Base-by-base conservation (phyloP, 805 yeast genomes). In the Wickerhamiella cacticola region DNA sequence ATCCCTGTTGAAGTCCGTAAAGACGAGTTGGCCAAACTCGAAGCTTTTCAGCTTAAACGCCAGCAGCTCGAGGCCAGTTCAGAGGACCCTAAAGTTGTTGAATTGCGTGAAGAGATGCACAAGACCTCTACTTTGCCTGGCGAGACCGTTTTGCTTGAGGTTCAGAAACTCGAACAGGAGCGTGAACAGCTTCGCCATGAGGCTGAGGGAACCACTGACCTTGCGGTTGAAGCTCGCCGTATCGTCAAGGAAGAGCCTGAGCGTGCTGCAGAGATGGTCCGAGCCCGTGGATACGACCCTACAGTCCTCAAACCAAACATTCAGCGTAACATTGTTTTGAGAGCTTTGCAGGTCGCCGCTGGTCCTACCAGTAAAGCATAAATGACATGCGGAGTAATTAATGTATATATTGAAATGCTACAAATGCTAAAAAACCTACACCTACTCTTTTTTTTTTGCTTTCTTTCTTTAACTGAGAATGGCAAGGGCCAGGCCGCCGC, bases 1-100 rank as follows among this genome's bases (percentile, higher is more conserved):
- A 94, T 95, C 45, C 80, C 79, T 56, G 67, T 67, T 43, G 71
- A 74, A 54, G 89, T 87, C 16, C 65, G 70, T 1, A 59, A 66
- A n/a, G 94, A 86, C 61, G 94, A 85, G 65, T 64, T 70, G 33
- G 58, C 57, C 40, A 78, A 75, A 63, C 70, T 78, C 33, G 57
- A 67, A 45, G 74, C 73, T 41, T 81, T 84, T 58, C 63, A 77
- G 48, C 59, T 66, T 31, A 75, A 74, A 58, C 73, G 80, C 58
- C 58, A 60, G 28, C 50, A 38, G 35, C 63, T 68, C 6, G 55
- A 48, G 13, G 36, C 26, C 9, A 31, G 40, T 9, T 54, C 53
- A 25, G 54, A 52, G 42, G 55, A 53, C 19, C 52, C 56, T n/a
- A 50, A 53, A 10, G 59, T 59, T 13, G 50, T 49, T 10, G 57